Evolutionary conservation across 441 rosid species (phyloP), one percentile per base, ranked within the genome.

Genomic region (Jatropha multifida): DNA sequence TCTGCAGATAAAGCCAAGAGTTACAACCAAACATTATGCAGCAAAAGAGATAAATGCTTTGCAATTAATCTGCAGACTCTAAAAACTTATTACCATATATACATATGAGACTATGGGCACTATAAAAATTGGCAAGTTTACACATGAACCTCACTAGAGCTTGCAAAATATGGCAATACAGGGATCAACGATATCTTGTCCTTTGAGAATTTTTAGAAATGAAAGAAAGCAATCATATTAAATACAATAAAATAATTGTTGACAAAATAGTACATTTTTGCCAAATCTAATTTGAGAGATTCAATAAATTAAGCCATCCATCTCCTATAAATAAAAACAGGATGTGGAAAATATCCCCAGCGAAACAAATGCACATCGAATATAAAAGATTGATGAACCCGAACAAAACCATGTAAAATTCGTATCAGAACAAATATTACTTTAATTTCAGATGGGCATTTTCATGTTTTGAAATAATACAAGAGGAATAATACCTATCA

Each of bases 1-100:
- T 92, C 98, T 96, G 94, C 94, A 87, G 37, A 48, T 44, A 76
- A 32, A 76, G 44, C 46, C 56, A 42, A 27, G 2, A 7, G 73
- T 72, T 8, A 69, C 42, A 1, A 15, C 65, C 65, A 73, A 26
- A 18, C 48, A 11, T 32, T 49, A 65, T 27, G 46, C 46, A 74
- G 44, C 61, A 40, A 64, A 56, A 60, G 40, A 38, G 37, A 44
- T n/a, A 13, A 65, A 20, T 51, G 38, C 58, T 68, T 51, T 42
- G 46, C 27, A 20, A 5, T 42, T 27, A 9, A 63, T 49, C 17
- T 55, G 13, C 18, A 0, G 9, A 66, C 10, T 58, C 67, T 44
- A 0, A 27, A 27, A 46, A 32, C 18, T 55, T 3, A 32, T 49
- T 40, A 20, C 20, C 27, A 8, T 58, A n/a, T 20, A 7, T 17